Percentiles rank a stretch among this genome's conserved stretches.
Evolutionary conservation across 257 asterid species (phyloP).

Genomic region (Eucommia ulmoides): DNA sequence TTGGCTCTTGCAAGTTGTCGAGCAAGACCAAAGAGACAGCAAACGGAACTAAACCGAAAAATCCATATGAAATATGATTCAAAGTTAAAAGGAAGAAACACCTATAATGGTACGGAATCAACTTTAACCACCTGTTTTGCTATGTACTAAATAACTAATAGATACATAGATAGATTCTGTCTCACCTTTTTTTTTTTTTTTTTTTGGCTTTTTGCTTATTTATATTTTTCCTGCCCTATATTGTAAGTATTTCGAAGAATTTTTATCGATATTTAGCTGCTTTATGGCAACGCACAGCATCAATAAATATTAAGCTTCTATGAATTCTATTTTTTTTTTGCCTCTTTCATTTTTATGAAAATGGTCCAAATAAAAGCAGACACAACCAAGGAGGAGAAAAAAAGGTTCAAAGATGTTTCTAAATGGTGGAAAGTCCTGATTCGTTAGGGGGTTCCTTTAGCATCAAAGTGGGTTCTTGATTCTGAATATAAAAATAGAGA

Average conservation of each 20-base stretch:
- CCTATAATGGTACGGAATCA: neutral
- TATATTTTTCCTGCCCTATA: neutral
- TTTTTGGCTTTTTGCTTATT: neutral
- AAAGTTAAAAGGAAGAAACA: neutral
- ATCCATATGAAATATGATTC: neutral
- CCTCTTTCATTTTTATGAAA: neutral
- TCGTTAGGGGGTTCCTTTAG: neutral
- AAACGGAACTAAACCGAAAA: neutral
- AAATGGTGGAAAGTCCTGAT: neutral
- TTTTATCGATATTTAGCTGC: neutral
- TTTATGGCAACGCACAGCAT: neutral
- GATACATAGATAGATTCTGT: neutral
- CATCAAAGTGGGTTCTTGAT: neutral
- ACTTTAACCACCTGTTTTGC: neutral
- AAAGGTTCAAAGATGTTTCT: neutral
- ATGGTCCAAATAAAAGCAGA: neutral
- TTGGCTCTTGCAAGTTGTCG: neutral
- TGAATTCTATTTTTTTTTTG: too few species aligned
- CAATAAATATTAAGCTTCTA: neutral
- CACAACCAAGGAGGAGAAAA: too few species aligned
- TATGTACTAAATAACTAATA: too few species aligned
- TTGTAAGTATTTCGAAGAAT: neutral
- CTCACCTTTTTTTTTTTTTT: neutral
- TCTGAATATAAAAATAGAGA: neutral
- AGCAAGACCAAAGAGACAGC: neutral